Conservation (phyloP, 176 grass and related monocot species). For the Eleusine coracana region DNA sequence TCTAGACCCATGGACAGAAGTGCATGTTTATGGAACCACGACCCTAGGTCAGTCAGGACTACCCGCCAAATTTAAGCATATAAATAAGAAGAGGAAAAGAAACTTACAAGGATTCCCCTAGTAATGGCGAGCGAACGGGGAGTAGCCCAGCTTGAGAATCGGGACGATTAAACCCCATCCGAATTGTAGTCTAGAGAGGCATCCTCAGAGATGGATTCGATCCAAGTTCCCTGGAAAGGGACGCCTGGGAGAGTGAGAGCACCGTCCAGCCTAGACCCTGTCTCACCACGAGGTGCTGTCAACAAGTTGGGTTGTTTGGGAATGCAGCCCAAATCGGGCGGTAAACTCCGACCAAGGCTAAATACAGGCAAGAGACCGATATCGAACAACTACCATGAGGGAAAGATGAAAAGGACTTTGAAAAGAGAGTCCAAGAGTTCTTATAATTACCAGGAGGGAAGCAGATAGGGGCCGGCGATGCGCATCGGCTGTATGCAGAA, state of each 20-base stretch:
- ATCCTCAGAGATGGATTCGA: too few relatives aligned
- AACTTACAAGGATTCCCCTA: slow-evolving; percentile 45
- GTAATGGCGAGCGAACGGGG: slow-evolving; percentile 52
- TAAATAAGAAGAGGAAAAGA: slow-evolving; percentile 36
- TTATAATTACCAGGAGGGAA: slow-evolving; percentile 66
- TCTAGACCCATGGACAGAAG: too few relatives aligned
- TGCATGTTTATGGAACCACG: too few relatives aligned
- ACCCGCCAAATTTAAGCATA: slow-evolving; percentile 1
- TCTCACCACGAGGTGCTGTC: slow-evolving; percentile 51
- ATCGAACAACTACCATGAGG: slow-evolving; percentile 34
- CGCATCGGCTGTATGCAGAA: neutral
- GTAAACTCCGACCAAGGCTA: slow-evolving; percentile 62
- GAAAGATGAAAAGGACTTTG: slow-evolving; percentile 84
- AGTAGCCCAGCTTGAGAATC: slow-evolving; percentile 12
- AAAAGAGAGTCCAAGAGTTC: slow-evolving; percentile 78
- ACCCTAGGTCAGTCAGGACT: neutral
- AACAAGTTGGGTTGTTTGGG: slow-evolving; percentile 44
- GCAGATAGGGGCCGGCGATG: slow-evolving; percentile 35
- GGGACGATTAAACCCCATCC: neutral
- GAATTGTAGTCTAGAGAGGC: neutral
- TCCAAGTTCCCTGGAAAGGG: slow-evolving; percentile 53
- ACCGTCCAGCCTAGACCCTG: slow-evolving; percentile 53
- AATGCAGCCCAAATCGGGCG: slow-evolving; percentile 50
- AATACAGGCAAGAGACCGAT: slow-evolving; percentile 60
- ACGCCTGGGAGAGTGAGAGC: slow-evolving; percentile 55